Evolutionary conservation across 371 early-diverging fungal genomes (phyloP).

Genomic region (Mortierella polycephala): DNA sequence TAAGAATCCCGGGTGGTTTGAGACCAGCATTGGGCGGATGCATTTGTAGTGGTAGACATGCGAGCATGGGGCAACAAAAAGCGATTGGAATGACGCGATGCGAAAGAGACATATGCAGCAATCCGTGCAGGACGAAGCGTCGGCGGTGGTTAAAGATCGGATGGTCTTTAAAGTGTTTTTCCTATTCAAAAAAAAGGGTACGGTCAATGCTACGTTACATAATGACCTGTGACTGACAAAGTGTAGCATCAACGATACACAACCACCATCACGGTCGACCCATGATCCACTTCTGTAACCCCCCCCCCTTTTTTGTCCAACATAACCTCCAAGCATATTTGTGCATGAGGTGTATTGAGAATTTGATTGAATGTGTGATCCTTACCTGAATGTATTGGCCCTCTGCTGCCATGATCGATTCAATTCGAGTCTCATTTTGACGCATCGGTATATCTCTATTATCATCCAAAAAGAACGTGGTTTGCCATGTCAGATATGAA

Average conservation of each 20-base stretch:
- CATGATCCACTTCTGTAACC: not conserved
- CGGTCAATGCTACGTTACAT: too few species aligned
- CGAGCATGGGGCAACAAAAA: slow-evolving; percentile 95
- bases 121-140: slow-evolving; percentile 64
- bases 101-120: slow-evolving; percentile 96
- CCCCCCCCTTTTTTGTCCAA: not conserved
- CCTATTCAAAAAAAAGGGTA: slow-evolving; percentile 10
- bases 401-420: slow-evolving; percentile 76
- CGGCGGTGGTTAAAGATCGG: slow-evolving; percentile 43
- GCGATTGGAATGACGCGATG: slow-evolving; percentile 90
- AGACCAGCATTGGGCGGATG: slow-evolving; percentile 80
- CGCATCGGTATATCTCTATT: slow-evolving; percentile 77
- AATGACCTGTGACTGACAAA: too few species aligned
- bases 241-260: not conserved
- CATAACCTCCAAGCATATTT: not conserved
- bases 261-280: not conserved
- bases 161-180: slow-evolving; percentile 54
- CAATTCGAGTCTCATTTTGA: slow-evolving; percentile 84
- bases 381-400: slow-evolving; percentile 65
- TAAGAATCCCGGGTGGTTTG: slow-evolving; percentile 81
- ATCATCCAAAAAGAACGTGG: too few species aligned
- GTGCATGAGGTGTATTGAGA: not conserved
- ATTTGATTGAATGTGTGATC: not conserved
- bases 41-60: slow-evolving; percentile 97
- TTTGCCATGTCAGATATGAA: not conserved